These are phyloP conservation scores for Haplosporangium sp. DNA, from an alignment of 371 early-diverging fungal genomes.

Conservation along the genomic window DNA sequence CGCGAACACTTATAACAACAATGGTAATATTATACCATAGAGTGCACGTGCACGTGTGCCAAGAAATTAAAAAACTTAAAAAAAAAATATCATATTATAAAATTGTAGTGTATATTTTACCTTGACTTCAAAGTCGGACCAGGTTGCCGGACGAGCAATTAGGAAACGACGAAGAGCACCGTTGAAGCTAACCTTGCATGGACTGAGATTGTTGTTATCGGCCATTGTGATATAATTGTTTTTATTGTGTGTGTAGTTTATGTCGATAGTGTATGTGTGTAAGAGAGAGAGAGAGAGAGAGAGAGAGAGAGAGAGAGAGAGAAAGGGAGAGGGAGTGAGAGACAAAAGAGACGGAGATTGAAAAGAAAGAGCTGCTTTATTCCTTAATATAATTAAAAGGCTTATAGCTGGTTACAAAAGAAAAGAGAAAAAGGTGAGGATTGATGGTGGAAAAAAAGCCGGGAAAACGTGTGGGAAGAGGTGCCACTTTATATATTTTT, in stretches of 20 bases:
- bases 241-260: not conserved
- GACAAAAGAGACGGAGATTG: not conserved
- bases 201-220: constrained; percentile 36
- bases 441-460: too few relatives aligned
- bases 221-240: constrained; percentile 21
- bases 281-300: too few relatives aligned
- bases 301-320: not conserved
- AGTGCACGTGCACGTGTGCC: not conserved
- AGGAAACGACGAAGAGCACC: constrained; percentile 52
- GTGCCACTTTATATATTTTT: not conserved
- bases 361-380: too few relatives aligned
- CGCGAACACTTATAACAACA: too few relatives aligned
- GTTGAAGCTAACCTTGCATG: constrained; percentile 51
- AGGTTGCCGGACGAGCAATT: constrained; percentile 36
- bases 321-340: too few relatives aligned
- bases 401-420: too few relatives aligned
- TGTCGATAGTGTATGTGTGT: not conserved
- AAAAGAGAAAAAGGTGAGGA: not conserved
- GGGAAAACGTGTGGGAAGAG: not conserved
- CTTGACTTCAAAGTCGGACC: constrained; percentile 48
- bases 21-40: too few relatives aligned
- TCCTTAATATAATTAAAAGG: too few relatives aligned
- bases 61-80: not conserved
- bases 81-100: not conserved
- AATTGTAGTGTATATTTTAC: constrained; percentile 16